Evolutionary conservation across 768 basidiomycete genomes (phyloP), one percentile per base, ranked within the genome.

Genomic region (Clavulina sp.): DNA sequence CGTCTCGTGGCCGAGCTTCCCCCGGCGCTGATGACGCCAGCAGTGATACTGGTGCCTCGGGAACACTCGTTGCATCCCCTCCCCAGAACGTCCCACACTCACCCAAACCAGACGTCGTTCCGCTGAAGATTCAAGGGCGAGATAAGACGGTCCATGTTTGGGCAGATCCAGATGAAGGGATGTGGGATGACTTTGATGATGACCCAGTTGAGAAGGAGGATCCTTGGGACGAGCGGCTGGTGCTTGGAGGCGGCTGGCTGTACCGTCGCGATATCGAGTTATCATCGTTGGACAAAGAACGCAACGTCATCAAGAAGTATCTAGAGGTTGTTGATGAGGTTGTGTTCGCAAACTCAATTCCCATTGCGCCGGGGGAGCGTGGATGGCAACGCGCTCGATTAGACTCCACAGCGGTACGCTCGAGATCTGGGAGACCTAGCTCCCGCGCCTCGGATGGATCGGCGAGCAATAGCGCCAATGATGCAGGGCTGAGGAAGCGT

Each of bases 201-300:
- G 62, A 68, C 3, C 69, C 68, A 19, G 69, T 68, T 30, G 65
- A 72, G 41, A 70, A 69, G 55, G 73, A 74, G 54, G 69, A 69
- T 49, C 67, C 71, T 18, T 89, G 86, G 86, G 86, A 88, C 59
- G 81, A 87, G 60, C 70, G 77, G 32, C 71, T 89, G 7, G 78
- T 86, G 0, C 69, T 88, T 9, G 81, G 82, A 24, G 79, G 80
- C 28, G 86, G 86, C 4, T 88, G 85, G 84, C 60, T 88, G 50
- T 89, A 89, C 61, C 71, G 66, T 52, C 80, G 79, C 59, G 79
- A 84, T 58, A 59, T 86, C 51, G 64, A 59, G 16, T 64, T 80
- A 30, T 64, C 62, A 19, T 70, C 78, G 29, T 63, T 88, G 52
- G 61, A 34, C 57, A 75, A 70, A 61, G 84, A 87, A 62, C 66